Conservation (phyloP, 129 eudicot genomes). For the Saposhnikovia divaricata region DNA sequence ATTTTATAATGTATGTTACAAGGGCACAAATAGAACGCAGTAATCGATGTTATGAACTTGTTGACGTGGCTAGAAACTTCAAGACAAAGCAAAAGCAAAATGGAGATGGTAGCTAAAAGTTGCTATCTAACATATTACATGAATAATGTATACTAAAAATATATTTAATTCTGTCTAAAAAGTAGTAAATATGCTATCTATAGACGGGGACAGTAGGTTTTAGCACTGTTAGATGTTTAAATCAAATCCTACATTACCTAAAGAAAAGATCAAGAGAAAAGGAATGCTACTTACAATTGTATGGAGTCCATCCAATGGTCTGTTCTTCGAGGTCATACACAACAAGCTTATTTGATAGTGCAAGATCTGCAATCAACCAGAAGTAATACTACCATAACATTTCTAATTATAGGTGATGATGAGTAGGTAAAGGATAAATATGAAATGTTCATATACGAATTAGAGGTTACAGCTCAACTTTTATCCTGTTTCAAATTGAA, state of each 20-base stretch:
- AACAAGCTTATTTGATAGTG: constrained; percentile 62
- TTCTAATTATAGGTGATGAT: neutral
- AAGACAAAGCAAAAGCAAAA: too few relatives aligned
- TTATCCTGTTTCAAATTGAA: neutral
- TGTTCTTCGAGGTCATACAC: constrained; percentile 64
- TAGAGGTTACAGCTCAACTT: neutral
- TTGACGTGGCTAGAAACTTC: neutral
- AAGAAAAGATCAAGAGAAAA: neutral
- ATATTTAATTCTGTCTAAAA: neutral
- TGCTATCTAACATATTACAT: neutral
- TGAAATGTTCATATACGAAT: neutral
- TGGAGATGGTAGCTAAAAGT: neutral
- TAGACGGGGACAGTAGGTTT: neutral
- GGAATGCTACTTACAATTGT: constrained; percentile 51
- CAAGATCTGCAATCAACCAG: constrained; percentile 54
- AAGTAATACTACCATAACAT: neutral
- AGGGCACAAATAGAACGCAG: neutral
- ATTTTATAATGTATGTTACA: neutral
- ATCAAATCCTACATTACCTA: neutral
- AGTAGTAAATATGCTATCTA: neutral
- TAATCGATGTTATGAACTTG: neutral
- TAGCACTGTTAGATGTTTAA: neutral
- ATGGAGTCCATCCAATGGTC: constrained; percentile 67
- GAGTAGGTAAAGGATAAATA: neutral
- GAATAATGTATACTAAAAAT: neutral